Conservation (phyloP, 768 basidiomycete species). For the Lactarius psammicola region DNA sequence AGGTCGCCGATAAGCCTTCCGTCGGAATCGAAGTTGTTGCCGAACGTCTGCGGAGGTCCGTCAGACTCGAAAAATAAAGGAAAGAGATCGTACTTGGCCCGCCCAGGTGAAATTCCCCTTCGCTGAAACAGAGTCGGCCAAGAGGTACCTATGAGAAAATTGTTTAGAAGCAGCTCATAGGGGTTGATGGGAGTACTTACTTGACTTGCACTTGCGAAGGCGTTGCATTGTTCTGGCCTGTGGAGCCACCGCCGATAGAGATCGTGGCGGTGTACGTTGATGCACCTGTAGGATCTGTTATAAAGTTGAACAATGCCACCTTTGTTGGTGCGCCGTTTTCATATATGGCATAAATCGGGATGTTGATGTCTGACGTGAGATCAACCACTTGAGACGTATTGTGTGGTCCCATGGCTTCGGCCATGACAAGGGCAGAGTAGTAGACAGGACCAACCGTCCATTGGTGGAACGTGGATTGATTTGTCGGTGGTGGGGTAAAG, state of each 20-base stretch:
- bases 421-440: constrained; percentile 67
- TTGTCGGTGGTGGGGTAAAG: constrained; percentile 50
- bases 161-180: neutral
- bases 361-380: constrained; percentile 46
- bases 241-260: constrained; percentile 45
- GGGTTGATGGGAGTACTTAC: constrained; percentile 35
- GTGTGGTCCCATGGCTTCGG: constrained; percentile 65
- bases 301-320: constrained; percentile 71
- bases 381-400: constrained; percentile 67
- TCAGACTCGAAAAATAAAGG: neutral
- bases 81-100: constrained; percentile 51
- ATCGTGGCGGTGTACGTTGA: constrained; percentile 54
- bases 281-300: constrained; percentile 56
- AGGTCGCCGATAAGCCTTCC: constrained; percentile 62
- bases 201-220: constrained; percentile 55
- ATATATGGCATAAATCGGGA: constrained; percentile 70
- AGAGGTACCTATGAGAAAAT: constrained; percentile 47
- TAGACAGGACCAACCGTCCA: constrained; percentile 77
- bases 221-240: constrained; percentile 39
- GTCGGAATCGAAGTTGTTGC: constrained; percentile 58
- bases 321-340: constrained; percentile 62
- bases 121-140: constrained; percentile 54
- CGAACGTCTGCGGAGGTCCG: constrained; percentile 51
- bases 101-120: constrained; percentile 76
- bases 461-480: constrained; percentile 53